These are phyloP conservation scores for Cercospora nicotianae DNA, from an alignment of 2,329 filamentous ascomycete species.

Conservation along the genomic window DNA sequence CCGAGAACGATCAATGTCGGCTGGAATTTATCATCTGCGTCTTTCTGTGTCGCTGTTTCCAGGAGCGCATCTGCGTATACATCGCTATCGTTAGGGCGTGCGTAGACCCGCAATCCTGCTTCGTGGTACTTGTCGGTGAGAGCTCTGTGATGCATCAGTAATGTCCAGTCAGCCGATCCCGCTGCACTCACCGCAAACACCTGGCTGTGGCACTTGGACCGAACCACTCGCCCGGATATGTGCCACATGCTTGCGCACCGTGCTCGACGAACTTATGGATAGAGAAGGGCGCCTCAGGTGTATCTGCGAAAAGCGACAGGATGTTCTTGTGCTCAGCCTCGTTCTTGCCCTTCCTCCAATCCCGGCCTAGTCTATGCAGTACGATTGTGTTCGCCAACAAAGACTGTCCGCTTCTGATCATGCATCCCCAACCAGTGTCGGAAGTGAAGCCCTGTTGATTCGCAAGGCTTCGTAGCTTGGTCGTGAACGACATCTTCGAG, in stretches of 20 bases:
- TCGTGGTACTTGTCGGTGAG: constrained; percentile 66
- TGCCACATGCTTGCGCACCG: constrained; percentile 82
- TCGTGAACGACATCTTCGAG: constrained; percentile 74
- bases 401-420: constrained; percentile 96
- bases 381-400: constrained; percentile 83
- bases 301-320: constrained; percentile 82
- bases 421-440: constrained; percentile 96
- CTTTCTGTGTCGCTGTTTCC: constrained; percentile 63
- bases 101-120: constrained; percentile 73
- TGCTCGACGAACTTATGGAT: constrained; percentile 92
- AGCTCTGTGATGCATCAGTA: constrained; percentile 56
- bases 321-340: constrained; percentile 66
- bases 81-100: constrained; percentile 85
- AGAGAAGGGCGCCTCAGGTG: constrained; percentile 82
- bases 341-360: constrained; percentile 69
- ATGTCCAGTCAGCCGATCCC: background rate
- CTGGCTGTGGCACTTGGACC: constrained; percentile 93
- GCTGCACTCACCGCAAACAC: constrained; percentile 76
- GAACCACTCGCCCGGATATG: constrained; percentile 97
- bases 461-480: constrained; percentile 76
- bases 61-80: constrained; percentile 90
- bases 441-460: constrained; percentile 83
- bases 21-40: constrained; percentile 65
- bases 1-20: constrained; percentile 88
- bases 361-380: constrained; percentile 73